Conservation (phyloP, 2,329 filamentous ascomycete species). For the Alternaria triticimaculans region DNA sequence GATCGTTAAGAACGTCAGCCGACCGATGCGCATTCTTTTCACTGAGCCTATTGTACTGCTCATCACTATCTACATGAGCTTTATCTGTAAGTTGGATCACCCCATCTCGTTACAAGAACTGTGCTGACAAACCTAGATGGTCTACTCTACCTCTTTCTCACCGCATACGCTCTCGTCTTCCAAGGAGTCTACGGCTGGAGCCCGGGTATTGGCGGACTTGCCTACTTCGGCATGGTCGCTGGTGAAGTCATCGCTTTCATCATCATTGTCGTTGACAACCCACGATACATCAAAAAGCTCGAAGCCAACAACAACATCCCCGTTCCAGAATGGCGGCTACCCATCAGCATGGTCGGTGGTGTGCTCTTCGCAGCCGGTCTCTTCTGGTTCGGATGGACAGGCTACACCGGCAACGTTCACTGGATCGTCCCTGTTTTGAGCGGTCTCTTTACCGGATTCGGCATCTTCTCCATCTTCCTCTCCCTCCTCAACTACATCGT, state of each 20-base stretch:
- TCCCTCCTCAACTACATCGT: conserved; percentile 65
- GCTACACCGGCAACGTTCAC: conserved; percentile 52
- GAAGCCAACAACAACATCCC: conserved; percentile 58
- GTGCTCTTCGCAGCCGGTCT: conserved; percentile 50
- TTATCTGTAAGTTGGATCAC: conserved; percentile 39
- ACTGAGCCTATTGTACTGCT: conserved; percentile 59
- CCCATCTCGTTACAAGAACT: neutral
- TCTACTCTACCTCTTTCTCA: conserved; percentile 80
- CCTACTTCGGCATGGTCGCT: conserved; percentile 83
- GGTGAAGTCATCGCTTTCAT: conserved; percentile 74
- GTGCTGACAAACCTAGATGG: conserved; percentile 62
- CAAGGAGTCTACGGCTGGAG: conserved; percentile 72
- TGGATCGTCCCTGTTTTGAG: conserved; percentile 51
- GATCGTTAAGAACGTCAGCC: conserved; percentile 60
- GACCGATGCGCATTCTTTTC: conserved; percentile 58
- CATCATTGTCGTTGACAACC: conserved; percentile 68
- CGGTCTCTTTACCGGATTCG: conserved; percentile 64
- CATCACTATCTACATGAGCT: conserved; percentile 55
- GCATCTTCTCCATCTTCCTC: conserved; percentile 65
- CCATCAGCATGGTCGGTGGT: conserved; percentile 61
- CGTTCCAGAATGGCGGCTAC: conserved; percentile 64
- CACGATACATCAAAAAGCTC: conserved; percentile 64
- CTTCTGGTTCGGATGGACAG: conserved; percentile 52
- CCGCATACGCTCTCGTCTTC: conserved; percentile 84
- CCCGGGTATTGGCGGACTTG: conserved; percentile 73